Evolutionary conservation across 805 yeast genomes (phyloP).

Genomic region (Pichia sporocuriosa): DNA sequence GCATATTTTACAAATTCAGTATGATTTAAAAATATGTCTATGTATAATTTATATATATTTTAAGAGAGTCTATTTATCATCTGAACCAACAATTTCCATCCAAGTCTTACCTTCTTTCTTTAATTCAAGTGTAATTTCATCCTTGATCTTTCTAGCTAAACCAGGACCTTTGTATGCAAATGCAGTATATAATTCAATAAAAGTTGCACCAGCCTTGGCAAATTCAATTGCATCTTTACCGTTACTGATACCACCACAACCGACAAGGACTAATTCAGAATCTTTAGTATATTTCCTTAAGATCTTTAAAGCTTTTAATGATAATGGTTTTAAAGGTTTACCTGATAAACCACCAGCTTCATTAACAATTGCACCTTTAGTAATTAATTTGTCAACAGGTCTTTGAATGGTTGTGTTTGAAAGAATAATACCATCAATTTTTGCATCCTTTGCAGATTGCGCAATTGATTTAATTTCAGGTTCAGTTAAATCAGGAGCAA

Average conservation of each 20-base stretch:
- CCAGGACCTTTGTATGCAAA: constrained; percentile 94
- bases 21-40: no score
- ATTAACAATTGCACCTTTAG: constrained; percentile 37
- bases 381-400: constrained; percentile 49
- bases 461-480: constrained; percentile 80
- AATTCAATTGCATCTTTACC: constrained; percentile 89
- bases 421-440: constrained; percentile 85
- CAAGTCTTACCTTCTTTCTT: constrained; percentile 74
- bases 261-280: constrained; percentile 67
- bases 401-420: constrained; percentile 89
- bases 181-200: constrained; percentile 79
- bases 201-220: constrained; percentile 91
- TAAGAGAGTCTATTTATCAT: constrained; percentile 35
- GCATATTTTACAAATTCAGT: neutral
- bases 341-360: constrained; percentile 91
- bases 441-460: constrained; percentile 63
- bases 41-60: no score
- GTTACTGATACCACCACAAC: constrained; percentile 89
- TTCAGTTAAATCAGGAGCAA: constrained; percentile 88
- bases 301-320: constrained; percentile 62
- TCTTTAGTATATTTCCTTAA: constrained; percentile 75
- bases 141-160: constrained; percentile 53
- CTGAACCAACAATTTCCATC: constrained; percentile 70
- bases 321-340: constrained; percentile 75
- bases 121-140: constrained; percentile 54